Base-by-base conservation (phyloP, 352 stramenopile species). In the Phytophthora citricola region DNA sequence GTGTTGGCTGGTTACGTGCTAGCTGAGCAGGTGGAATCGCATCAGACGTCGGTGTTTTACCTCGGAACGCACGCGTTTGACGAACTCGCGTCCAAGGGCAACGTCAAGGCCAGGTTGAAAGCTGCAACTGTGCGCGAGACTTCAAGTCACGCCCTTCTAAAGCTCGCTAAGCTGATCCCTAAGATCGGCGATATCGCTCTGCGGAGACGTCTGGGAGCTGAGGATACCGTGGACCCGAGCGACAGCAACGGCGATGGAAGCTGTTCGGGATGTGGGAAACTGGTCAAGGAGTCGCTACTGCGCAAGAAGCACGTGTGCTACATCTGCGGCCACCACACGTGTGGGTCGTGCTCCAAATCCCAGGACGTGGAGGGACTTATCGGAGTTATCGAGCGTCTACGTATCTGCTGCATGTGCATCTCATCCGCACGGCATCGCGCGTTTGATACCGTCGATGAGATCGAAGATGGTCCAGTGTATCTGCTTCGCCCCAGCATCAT, bases 281-380 rank as follows among this genome's bases (percentile, higher is more conserved):
- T 69, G 29, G 57, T 80, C 20, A 72, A 67, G 22, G 53, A 67
- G 0, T 73, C 69, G 44, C 68, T 77, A 22, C 29, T 80, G 38
- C 64, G 69, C 17, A 75, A 74, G 47, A 79, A 76, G 20, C 57
- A 82, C 60, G 49, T 68, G 3, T 85, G 77, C 51, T 60, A 73
- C 24, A 55, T 85, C 5, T 85, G 77, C 41, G 65, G 75, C 6
- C 63, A 83, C 22, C 44, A 66, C n/a, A 69, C 66, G 14, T 85
- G 77, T 40, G 29, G 59, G 15, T 66, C 66, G 12, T 85, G 77
- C 61, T 80, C 77, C 14, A 56, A 67, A 20, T 39, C 48, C 9
- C 65, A 83, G 36, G 77, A 83, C 36, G 52, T 83, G 4, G 77
- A 85, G 47, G 72, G 58, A 3, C 77, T 63, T 27, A 72, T 83